Evolutionary conservation across 257 asterid genomes (phyloP).

Genomic region (Plantago major): DNA sequence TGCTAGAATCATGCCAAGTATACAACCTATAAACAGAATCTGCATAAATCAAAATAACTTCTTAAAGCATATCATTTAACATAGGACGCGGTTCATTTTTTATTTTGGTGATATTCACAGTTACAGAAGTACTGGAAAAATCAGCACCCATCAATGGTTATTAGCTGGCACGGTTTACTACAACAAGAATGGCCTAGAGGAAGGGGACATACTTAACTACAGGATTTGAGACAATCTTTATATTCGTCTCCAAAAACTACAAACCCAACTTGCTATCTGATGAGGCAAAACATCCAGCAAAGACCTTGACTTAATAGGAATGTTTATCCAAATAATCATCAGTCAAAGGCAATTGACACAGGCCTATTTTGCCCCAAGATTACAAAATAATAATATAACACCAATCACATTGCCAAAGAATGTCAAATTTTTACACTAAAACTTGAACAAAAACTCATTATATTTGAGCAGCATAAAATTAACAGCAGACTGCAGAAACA

Average conservation of each 20-base stretch:
- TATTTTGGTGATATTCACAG: neutral
- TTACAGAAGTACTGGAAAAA: neutral
- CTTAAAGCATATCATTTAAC: neutral
- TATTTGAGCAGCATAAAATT: constrained; percentile 1
- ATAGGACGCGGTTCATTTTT: neutral
- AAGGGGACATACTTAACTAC: neutral
- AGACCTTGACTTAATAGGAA: neutral
- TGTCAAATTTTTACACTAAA: constrained; percentile 6
- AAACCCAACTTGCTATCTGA: neutral
- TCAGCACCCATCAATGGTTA: neutral
- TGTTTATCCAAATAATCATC: neutral
- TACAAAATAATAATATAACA: neutral
- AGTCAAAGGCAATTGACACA: neutral
- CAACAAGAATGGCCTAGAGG: constrained; percentile 1
- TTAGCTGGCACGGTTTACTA: neutral
- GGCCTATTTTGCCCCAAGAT: constrained; percentile 9
- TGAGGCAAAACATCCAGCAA: neutral
- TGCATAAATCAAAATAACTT: constrained; percentile 1
- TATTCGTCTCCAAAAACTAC: neutral
- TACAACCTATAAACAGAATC: neutral
- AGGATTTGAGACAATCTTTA: constrained; percentile 8
- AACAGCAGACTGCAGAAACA: constrained; percentile 7
- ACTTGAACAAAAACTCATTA: neutral
- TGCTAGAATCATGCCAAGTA: neutral
- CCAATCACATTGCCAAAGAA: neutral